Evolutionary conservation across 495 filamentous ascomycete species (phyloP), one percentile per base, ranked within the genome.

Genomic region (Aspergillus diversus): DNA sequence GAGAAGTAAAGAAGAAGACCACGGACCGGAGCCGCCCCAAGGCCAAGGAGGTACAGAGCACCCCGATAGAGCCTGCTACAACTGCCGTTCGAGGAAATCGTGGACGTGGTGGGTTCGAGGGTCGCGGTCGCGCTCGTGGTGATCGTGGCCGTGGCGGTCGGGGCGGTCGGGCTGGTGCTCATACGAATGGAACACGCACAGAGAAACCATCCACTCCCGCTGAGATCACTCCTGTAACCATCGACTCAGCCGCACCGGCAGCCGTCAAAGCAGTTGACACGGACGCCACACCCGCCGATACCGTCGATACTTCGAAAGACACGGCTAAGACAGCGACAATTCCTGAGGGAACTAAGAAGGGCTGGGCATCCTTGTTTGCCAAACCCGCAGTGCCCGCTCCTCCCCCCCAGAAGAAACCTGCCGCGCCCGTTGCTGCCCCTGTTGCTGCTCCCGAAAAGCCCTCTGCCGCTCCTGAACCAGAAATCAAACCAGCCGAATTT

Each of bases 1-100:
- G 89, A 63, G 92, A 97, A 77, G 93, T 98, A 71, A 92, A 94
- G 79, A 97, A 96, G 84, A 89, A 89, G 75, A 89, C 88, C 72
- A 91, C 92, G 77, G 91, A 95, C 71, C 83, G 91, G 65, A 83
- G 86, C 67, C 89, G 88, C 64, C 86, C 94, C 55, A 99, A 97
- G 83, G 78, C 84, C 61, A 93, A 96, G 80, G 90, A 95, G 59
- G 72, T 83, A 49, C 76, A 83, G 67, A 81, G 79, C 55, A 81
- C 86, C 57, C 80, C 82, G 16, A 73, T 81, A 64, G 81, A 80
- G 63, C 60, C 74, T 52, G 67, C 71, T 62, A 56, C 72, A 63
- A 76, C 84, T 68, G 75, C 86, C 6, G 70, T 74, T 56, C 86
- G 92, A 71, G 87, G 85, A 58, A 85, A 84, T 61, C 89, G 86